Conservation (phyloP, 495 filamentous ascomycete species). For the Schizothecium vesticola region DNA sequence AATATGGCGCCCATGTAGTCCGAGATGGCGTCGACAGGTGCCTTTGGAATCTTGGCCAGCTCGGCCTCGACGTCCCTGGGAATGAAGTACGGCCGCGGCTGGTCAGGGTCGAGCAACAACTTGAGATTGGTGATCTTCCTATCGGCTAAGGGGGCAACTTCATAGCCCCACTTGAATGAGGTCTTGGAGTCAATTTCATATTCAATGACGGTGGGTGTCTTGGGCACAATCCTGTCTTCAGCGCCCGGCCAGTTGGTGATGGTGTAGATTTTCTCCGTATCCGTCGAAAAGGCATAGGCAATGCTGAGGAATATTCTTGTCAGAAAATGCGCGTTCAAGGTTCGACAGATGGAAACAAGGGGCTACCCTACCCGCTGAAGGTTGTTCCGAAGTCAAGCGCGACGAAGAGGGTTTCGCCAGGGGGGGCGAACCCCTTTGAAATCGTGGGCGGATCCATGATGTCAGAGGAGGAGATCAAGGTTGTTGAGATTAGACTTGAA, state of each 20-base stretch:
- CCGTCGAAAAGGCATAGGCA: not conserved
- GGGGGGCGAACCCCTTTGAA: too few relatives aligned
- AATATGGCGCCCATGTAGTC: not conserved
- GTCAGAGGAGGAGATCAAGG: too few relatives aligned
- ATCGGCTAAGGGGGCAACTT: not conserved
- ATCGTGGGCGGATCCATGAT: too few relatives aligned
- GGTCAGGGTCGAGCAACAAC: not conserved
- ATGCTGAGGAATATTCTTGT: not conserved
- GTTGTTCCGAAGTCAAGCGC: not conserved
- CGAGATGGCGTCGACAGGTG: not conserved
- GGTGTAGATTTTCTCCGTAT: not conserved
- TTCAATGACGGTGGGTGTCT: not conserved
- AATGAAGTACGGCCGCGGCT: not conserved
- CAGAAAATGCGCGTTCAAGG: too few relatives aligned
- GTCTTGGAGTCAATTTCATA: not conserved
- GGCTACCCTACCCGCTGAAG: not conserved
- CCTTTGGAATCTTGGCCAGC: not conserved
- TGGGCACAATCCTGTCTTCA: not conserved
- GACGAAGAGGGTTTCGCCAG: not conserved
- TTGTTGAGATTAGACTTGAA: too few relatives aligned
- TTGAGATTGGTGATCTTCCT: not conserved
- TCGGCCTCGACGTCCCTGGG: not conserved
- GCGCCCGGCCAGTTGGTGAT: not conserved
- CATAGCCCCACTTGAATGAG: not conserved
- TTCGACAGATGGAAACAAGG: too few relatives aligned